These are phyloP conservation scores for Hydrangea macrophylla DNA, from an alignment of 148 eudicot genomes.

Conservation along the genomic window DNA sequence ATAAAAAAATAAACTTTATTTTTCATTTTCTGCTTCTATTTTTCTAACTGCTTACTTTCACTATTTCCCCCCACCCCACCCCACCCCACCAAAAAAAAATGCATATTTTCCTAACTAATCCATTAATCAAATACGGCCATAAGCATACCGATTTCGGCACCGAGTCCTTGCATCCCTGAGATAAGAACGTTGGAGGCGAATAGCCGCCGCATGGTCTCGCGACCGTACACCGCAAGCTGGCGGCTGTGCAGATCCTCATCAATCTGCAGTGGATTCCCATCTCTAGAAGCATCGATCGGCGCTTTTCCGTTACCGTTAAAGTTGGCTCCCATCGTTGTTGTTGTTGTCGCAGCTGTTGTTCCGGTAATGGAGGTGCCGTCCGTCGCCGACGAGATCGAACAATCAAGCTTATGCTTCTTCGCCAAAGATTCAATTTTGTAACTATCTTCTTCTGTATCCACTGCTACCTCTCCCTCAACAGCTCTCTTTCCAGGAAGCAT, in stretches of 20 bases:
- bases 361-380: constrained; percentile 21
- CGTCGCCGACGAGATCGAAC: constrained; percentile 27
- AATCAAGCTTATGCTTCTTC: constrained; percentile 38
- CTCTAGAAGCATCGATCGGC: constrained; percentile 21
- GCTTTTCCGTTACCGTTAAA: constrained; percentile 32
- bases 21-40: too few species aligned
- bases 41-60: too few species aligned
- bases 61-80: too few species aligned
- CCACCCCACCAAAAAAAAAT: too few species aligned
- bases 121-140: too few species aligned
- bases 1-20: too few species aligned
- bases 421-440: constrained; percentile 21
- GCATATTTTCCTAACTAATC: too few species aligned
- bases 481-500: constrained; percentile 84
- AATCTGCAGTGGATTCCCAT: constrained; percentile 41
- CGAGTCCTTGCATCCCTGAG: constrained; percentile 82
- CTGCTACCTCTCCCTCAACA: constrained; percentile 45
- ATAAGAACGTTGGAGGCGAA: constrained; percentile 67
- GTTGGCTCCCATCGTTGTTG: constrained; percentile 12
- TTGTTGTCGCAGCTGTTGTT: constrained; percentile 6
- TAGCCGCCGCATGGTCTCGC: constrained; percentile 82
- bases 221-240: constrained; percentile 81
- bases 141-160: constrained; percentile 72
- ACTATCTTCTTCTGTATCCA: constrained; percentile 21
- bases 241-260: constrained; percentile 90